These are phyloP conservation scores for Camellia lanceoleosa DNA, from an alignment of 148 eudicot genomes.

Conservation along the genomic window DNA sequence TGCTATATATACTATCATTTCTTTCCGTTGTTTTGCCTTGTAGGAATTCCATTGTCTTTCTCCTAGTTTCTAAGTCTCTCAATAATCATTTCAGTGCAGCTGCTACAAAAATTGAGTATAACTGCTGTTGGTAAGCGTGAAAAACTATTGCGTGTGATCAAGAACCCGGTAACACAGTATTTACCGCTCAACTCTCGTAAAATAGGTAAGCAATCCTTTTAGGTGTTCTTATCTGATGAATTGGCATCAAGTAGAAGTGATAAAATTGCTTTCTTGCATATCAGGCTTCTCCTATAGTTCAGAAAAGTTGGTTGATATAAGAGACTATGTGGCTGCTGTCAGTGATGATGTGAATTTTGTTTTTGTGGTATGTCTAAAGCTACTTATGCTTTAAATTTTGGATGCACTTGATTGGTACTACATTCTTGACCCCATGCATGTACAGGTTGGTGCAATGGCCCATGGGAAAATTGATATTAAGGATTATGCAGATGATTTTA, in stretches of 20 bases:
- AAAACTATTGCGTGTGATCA: slow-evolving; percentile 72
- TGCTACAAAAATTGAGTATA: slow-evolving; percentile 83
- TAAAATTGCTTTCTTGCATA: slow-evolving; percentile 18
- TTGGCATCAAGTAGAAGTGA: slow-evolving; percentile 1
- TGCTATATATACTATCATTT: background rate
- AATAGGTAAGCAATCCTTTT: slow-evolving; percentile 54
- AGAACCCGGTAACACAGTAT: slow-evolving; percentile 93
- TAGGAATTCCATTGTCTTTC: background rate
- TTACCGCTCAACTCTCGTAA: slow-evolving; percentile 69
- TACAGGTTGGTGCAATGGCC: slow-evolving; percentile 98
- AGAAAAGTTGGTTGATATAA: slow-evolving; percentile 75
- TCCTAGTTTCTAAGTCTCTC: slow-evolving; percentile 3
- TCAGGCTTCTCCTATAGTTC: slow-evolving; percentile 94
- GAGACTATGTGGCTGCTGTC: slow-evolving; percentile 59
- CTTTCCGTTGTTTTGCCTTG: background rate
- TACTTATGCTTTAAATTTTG: background rate
- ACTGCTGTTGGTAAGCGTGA: slow-evolving; percentile 83
- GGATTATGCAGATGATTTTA: slow-evolving; percentile 68
- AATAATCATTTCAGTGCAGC: slow-evolving; percentile 59
- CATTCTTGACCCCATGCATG: slow-evolving; percentile 13
- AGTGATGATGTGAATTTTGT: slow-evolving; percentile 60
- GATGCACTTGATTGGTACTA: slow-evolving; percentile 9
- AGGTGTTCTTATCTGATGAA: background rate
- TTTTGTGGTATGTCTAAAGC: slow-evolving; percentile 69
- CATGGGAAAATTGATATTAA: slow-evolving; percentile 74